A percentile compares a stretch with the other conserved stretches of the same genome.
Evolutionary conservation across 192 early-diverging fungal species (phyloP).

Genomic region (Irineochytrium annulatum): DNA sequence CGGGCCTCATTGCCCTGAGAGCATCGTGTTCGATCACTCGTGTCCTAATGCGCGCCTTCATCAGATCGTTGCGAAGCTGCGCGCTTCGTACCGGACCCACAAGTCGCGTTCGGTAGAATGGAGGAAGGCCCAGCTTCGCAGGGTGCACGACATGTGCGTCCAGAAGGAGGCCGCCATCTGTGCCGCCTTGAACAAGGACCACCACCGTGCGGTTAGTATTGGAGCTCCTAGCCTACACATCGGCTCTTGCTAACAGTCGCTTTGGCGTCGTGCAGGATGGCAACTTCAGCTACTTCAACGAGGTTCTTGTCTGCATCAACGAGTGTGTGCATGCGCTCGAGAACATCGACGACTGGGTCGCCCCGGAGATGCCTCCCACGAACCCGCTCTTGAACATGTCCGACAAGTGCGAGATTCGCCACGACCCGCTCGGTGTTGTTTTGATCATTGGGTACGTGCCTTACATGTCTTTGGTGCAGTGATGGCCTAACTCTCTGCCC

Average conservation of each 20-base stretch:
- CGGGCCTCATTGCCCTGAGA: too few relatives aligned
- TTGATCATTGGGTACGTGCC: conserved; percentile 58
- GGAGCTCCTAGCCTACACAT: conserved; percentile 1
- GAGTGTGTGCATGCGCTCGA: conserved; percentile 33
- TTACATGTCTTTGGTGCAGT: conserved; percentile 4
- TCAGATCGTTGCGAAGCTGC: conserved; percentile 29
- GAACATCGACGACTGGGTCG: conserved; percentile 34
- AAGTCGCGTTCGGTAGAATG: conserved; percentile 27
- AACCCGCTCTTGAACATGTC: conserved; percentile 1
- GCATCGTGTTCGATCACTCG: too few relatives aligned
- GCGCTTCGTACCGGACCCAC: conserved; percentile 28
- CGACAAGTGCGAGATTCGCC: conserved; percentile 23
- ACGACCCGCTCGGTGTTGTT: conserved; percentile 74
- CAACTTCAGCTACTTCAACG: conserved; percentile 8
- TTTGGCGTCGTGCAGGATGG: not conserved
- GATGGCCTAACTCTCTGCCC: not conserved
- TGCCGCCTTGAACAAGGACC: conserved; percentile 32
- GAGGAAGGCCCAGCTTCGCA: conserved; percentile 36
- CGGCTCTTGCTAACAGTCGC: not conserved
- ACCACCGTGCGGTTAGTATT: not conserved
- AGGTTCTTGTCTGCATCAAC: conserved; percentile 31
- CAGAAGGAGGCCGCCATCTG: conserved; percentile 28
- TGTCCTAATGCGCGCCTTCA: too few relatives aligned
- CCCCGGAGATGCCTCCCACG: conserved; percentile 15
- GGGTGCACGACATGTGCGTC: conserved; percentile 12